Percentiles rank a stretch among this genome's conserved stretches.
Conservation (phyloP, 2,329 filamentous ascomycete genomes). For the Aspergillus hortae region DNA sequence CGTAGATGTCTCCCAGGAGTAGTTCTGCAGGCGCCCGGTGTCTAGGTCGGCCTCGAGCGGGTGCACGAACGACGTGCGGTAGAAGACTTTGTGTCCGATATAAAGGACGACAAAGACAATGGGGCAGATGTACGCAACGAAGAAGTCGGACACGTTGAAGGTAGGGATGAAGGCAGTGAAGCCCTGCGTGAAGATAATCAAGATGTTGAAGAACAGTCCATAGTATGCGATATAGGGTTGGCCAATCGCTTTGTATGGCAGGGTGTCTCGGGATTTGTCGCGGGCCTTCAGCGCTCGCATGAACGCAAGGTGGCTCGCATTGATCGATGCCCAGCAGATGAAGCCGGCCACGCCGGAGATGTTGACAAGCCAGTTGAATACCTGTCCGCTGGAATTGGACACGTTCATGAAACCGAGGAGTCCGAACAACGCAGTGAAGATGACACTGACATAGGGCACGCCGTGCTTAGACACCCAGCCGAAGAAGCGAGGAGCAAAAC, state of each 20-base stretch:
- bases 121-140: conserved; percentile 61
- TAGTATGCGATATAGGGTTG: conserved; percentile 64
- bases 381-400: conserved; percentile 57
- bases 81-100: conserved; percentile 54
- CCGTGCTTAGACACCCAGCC: conserved; percentile 36
- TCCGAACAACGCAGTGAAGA: conserved; percentile 49
- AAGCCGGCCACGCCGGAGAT: conserved; percentile 29
- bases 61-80: conserved; percentile 32
- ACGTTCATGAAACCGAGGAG: conserved; percentile 67
- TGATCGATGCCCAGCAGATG: conserved; percentile 31
- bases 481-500: conserved; percentile 41
- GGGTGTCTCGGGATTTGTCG: conserved; percentile 52
- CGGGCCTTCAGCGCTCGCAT: conserved; percentile 56
- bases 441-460: conserved; percentile 40
- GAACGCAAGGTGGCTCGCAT: conserved; percentile 60
- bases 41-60: conserved; percentile 40
- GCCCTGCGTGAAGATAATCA: conserved; percentile 64
- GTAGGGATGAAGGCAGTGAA: conserved; percentile 61
- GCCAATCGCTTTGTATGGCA: conserved; percentile 59
- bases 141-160: conserved; percentile 59
- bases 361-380: conserved; percentile 45
- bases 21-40: conserved; percentile 31
- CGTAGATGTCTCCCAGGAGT: conserved; percentile 28
- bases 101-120: conserved; percentile 60
- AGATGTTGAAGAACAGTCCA: conserved; percentile 60